Base-by-base conservation (phyloP, 2,329 filamentous ascomycete genomes). In the Elsinoe perseae region DNA sequence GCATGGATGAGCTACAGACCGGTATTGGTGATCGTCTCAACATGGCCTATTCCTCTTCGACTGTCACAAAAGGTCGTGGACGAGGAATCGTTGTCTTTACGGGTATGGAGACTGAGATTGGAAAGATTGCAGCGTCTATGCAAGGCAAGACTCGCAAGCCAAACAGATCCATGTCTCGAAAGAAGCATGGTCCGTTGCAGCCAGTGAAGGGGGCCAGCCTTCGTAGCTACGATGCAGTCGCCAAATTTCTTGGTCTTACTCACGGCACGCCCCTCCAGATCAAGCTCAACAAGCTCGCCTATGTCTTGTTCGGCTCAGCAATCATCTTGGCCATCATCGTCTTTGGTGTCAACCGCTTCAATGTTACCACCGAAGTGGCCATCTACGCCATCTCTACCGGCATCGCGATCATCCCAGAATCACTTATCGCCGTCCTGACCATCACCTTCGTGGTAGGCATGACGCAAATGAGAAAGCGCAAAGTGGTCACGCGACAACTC, bases 211-310 rank as follows among this genome's bases (percentile, higher is more conserved):
- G 54, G n/a, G 54, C 54, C 25, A 42, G 54, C 36, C 42, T 56
- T 88, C 63, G 84, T 85, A 14, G 77, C 75, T 76, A 74, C 14
- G 81, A 85, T 65, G 79, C 78, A 4, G 69, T 84, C 57, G 82
- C 81, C 3, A 75, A 77, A 36, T 85, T 87, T 64, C 73, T 86
- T 8, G 83, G 84, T 54, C 76, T 85, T 56, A 83, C 80, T 54
- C 57, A 80, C 56, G 89, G 89, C 50, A 95, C 90, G 1, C 90
- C 90, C 0, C 76, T 95, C 44, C 89, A 95, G 72, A 84, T 86
- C 62, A 92, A 88, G 66, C 78, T 95, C 53, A 89, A 86, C 73
- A 89, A 91, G 70, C 85, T 95, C 65, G 89, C 90, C 25, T 83
- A 93, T 42, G 68, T 89, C 2, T 80, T 95, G 1, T 95, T 95